These are phyloP conservation scores for Phytophthora tentaculata DNA, from an alignment of 352 stramenopile species.

Conservation along the genomic window DNA sequence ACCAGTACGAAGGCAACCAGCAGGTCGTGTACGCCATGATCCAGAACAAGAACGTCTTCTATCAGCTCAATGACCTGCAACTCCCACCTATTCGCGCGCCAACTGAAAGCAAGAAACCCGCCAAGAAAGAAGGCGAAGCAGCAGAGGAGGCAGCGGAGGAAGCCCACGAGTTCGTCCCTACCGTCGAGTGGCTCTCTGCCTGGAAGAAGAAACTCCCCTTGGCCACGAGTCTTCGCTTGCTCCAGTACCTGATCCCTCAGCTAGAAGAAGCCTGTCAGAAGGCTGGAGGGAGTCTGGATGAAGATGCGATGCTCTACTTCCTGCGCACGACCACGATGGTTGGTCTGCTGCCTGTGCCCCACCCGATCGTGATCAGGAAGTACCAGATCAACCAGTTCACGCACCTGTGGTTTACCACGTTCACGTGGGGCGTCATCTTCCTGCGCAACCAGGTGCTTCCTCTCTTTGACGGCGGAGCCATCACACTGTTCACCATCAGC, in stretches of 20 bases:
- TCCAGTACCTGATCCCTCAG: conserved; percentile 95
- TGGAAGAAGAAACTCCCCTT: conserved; percentile 96
- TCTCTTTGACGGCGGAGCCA: conserved; percentile 96
- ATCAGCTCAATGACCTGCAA: conserved; percentile 89
- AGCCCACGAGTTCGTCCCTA: conserved; percentile 77
- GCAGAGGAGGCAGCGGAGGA: conserved; percentile 16
- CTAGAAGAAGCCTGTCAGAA: conserved; percentile 80
- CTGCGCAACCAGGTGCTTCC: conserved; percentile 96
- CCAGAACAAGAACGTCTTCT: conserved; percentile 96
- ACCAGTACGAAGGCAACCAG: conserved; percentile 97
- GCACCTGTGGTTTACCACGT: conserved; percentile 98
- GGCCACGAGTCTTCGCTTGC: conserved; percentile 94
- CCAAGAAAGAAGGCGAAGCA: conserved; percentile 26
- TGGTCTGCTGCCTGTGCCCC: conserved; percentile 96
- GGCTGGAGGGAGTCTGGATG: conserved; percentile 90
- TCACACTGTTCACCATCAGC: conserved; percentile 96
- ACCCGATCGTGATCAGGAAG: conserved; percentile 98
- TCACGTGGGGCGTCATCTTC: conserved; percentile 99
- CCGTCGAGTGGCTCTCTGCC: conserved; percentile 93
- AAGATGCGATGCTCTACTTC: conserved; percentile 97
- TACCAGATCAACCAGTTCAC: conserved; percentile 99
- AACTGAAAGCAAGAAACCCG: conserved; percentile 19
- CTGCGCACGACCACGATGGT: conserved; percentile 98
- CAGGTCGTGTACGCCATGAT: conserved; percentile 99
- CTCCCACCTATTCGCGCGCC: conserved; percentile 84